Percentiles rank a stretch among this genome's conserved stretches.
Evolutionary conservation across 208 protist genomes (phyloP).

Genomic region (Trypanosomatidae sp.): DNA sequence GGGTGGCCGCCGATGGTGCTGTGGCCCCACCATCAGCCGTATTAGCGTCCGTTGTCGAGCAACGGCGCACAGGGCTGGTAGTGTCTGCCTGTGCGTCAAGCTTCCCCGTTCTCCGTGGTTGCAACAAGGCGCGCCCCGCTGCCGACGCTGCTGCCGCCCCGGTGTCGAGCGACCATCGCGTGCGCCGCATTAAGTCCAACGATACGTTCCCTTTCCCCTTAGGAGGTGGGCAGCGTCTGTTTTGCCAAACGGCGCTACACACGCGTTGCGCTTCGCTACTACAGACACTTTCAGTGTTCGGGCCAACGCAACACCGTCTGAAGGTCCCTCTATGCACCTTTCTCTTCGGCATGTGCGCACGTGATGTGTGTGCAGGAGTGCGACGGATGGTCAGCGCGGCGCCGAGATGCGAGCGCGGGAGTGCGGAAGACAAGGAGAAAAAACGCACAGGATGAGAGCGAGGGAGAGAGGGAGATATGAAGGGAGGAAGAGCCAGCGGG

Average conservation of each 20-base stretch:
- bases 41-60: background rate
- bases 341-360: background rate
- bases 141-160: background rate
- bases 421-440: too few species aligned
- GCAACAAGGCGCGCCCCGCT: background rate
- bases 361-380: background rate
- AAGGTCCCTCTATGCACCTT: background rate
- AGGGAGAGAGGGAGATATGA: background rate
- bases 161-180: background rate
- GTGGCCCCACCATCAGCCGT: background rate
- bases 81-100: background rate
- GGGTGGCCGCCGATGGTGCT: background rate
- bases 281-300: background rate
- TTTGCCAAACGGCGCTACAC: background rate
- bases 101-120: background rate
- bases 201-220: background rate
- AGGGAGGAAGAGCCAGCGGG: background rate
- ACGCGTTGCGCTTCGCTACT: background rate
- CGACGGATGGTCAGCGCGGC: background rate
- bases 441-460: background rate
- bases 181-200: constrained; percentile 1
- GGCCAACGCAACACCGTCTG: background rate
- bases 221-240: background rate
- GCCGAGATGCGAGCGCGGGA: too few species aligned
- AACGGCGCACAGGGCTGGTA: background rate